These are phyloP conservation scores for Globisporangium echinulatum DNA, from an alignment of 352 stramenopile species.

Conservation along the genomic window DNA sequence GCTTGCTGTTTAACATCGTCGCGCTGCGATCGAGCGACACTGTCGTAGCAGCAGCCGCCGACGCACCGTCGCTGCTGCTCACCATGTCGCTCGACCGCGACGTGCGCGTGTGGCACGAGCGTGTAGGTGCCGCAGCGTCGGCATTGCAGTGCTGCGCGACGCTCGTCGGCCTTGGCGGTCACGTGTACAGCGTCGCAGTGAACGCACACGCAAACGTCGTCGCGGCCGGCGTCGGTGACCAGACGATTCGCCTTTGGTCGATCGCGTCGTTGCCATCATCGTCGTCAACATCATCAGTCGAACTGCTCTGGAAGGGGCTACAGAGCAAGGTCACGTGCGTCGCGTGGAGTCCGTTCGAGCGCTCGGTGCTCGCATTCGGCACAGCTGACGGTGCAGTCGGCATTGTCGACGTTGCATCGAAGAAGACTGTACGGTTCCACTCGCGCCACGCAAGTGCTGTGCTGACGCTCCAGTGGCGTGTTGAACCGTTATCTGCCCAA, in stretches of 20 bases:
- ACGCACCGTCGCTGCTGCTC: slow-evolving; percentile 22
- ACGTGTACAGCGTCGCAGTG: slow-evolving; percentile 50
- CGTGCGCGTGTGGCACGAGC: slow-evolving; percentile 51
- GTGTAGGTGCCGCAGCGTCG: slow-evolving; percentile 2
- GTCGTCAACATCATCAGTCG: slow-evolving; percentile 22
- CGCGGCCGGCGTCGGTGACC: slow-evolving; percentile 57
- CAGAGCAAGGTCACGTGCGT: slow-evolving; percentile 73
- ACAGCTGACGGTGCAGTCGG: slow-evolving; percentile 68
- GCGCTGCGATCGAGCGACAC: slow-evolving; percentile 7
- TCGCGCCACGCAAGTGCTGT: slow-evolving; percentile 34
- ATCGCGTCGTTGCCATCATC: slow-evolving; percentile 10
- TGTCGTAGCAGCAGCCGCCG: neutral
- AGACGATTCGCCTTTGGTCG: slow-evolving; percentile 68
- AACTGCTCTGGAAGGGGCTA: slow-evolving; percentile 71
- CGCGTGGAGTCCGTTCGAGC: slow-evolving; percentile 51
- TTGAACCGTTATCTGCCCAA: neutral
- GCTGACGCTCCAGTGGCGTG: slow-evolving; percentile 37
- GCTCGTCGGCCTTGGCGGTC: slow-evolving; percentile 49
- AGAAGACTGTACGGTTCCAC: slow-evolving; percentile 50
- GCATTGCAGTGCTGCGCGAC: slow-evolving; percentile 29
- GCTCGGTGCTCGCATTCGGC: slow-evolving; percentile 49
- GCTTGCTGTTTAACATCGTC: slow-evolving; percentile 63
- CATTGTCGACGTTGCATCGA: slow-evolving; percentile 43
- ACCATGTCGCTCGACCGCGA: slow-evolving; percentile 67
- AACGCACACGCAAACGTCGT: slow-evolving; percentile 22